These are phyloP conservation scores for Pythium diclinum DNA, from an alignment of 352 stramenopile species.

Conservation along the genomic window DNA sequence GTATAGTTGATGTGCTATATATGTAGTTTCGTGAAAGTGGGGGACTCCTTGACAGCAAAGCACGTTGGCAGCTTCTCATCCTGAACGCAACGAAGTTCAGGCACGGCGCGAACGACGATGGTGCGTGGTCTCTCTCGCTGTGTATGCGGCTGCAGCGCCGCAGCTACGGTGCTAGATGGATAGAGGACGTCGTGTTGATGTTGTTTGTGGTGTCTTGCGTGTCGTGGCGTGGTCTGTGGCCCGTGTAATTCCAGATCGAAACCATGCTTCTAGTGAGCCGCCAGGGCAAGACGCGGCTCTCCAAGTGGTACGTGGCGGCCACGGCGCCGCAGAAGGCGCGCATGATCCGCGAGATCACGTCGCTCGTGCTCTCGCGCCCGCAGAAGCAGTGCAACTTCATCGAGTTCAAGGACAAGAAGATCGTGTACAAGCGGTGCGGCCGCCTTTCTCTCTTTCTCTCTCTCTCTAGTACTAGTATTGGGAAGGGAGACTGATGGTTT, in stretches of 20 bases:
- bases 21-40: neutral
- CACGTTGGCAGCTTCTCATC: neutral
- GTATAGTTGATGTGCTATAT: neutral
- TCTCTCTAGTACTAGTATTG: too few relatives aligned
- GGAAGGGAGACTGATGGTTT: too few relatives aligned
- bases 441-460: constrained; percentile 6
- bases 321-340: constrained; percentile 83
- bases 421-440: constrained; percentile 93
- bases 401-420: constrained; percentile 98
- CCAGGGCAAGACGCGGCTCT: constrained; percentile 90
- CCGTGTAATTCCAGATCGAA: constrained; percentile 59
- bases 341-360: constrained; percentile 87
- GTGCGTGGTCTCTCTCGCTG: neutral
- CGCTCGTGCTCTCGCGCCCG: constrained; percentile 82
- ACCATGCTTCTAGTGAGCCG: constrained; percentile 87
- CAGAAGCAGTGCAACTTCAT: constrained; percentile 94
- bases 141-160: too few relatives aligned
- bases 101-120: neutral
- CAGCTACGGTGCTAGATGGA: neutral
- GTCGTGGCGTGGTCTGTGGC: too few relatives aligned
- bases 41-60: neutral
- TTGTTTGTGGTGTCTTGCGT: constrained; percentile 18
- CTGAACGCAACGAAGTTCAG: neutral
- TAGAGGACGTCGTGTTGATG: constrained; percentile 12
- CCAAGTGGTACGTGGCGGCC: constrained; percentile 88